These are phyloP conservation scores for Hymenoscyphus scutula DNA, from an alignment of 2,329 filamentous ascomycete species.

Conservation along the genomic window DNA sequence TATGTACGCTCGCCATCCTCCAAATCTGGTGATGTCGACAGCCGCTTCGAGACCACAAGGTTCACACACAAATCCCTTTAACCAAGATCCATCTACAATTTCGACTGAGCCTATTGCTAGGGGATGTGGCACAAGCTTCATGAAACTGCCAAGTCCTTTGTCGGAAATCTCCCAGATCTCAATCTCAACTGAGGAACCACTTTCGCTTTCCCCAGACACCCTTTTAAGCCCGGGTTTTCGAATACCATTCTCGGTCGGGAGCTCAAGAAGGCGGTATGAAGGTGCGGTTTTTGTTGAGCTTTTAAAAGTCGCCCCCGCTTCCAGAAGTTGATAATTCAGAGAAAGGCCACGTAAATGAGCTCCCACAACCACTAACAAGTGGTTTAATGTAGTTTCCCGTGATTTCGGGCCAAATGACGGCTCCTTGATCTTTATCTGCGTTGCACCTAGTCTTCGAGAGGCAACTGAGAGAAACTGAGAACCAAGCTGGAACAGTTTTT, in stretches of 20 bases:
- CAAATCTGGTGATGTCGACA: slow-evolving; percentile 4
- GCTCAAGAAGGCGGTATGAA: slow-evolving; percentile 35
- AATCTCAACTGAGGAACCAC: slow-evolving; percentile 36
- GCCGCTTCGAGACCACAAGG: slow-evolving; percentile 7
- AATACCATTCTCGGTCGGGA: slow-evolving; percentile 24
- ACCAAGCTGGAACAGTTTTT: slow-evolving; percentile 28
- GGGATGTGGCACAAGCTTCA: slow-evolving; percentile 37
- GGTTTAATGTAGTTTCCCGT: neutral
- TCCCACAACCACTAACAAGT: slow-evolving; percentile 37
- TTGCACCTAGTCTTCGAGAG: slow-evolving; percentile 3
- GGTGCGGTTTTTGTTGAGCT: slow-evolving; percentile 34
- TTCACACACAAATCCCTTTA: slow-evolving; percentile 41
- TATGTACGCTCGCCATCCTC: slow-evolving; percentile 10
- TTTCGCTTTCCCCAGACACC: slow-evolving; percentile 16
- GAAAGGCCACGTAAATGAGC: slow-evolving; percentile 39
- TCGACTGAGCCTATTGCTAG: slow-evolving; percentile 40
- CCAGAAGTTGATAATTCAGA: slow-evolving; percentile 38
- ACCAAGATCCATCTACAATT: slow-evolving; percentile 37
- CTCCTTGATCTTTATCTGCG: neutral
- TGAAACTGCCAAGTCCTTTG: slow-evolving; percentile 34
- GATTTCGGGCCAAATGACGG: too few species aligned
- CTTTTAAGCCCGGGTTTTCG: slow-evolving; percentile 38
- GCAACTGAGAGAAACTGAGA: neutral
- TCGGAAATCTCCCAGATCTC: slow-evolving; percentile 40
- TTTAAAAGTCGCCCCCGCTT: slow-evolving; percentile 33